Percentiles rank a stretch among this genome's conserved stretches.
Evolutionary conservation across 257 asterid genomes (phyloP).

Genomic region (Nicotiana tomentosiformis): DNA sequence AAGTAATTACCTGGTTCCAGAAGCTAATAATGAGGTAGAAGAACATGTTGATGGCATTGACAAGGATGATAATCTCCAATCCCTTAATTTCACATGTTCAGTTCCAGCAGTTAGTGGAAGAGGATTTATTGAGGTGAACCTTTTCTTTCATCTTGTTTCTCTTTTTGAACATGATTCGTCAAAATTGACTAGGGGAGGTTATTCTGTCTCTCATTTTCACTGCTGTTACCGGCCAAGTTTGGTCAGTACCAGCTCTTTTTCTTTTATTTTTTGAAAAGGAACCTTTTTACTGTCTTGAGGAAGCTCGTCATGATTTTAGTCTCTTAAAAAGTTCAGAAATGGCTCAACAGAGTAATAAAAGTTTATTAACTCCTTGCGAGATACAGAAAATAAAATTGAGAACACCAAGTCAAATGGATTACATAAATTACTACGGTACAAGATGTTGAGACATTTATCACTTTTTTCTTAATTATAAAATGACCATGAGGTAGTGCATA

Average conservation of each 20-base stretch:
- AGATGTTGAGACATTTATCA: not conserved
- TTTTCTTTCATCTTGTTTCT: not conserved
- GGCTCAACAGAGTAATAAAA: not conserved
- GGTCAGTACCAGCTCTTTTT: not conserved
- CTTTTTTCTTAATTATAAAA: not conserved
- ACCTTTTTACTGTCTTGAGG: not conserved
- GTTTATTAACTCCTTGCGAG: not conserved
- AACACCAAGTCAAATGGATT: not conserved
- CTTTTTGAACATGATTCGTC: not conserved
- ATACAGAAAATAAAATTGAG: not conserved
- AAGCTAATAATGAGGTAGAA: constrained; percentile 16
- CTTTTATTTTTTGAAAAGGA: not conserved
- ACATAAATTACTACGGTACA: not conserved
- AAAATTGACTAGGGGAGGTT: not conserved
- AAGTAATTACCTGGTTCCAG: constrained; percentile 32
- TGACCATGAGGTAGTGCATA: not conserved
- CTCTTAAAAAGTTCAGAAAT: not conserved
- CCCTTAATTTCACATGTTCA: constrained; percentile 37
- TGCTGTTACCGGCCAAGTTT: too few relatives aligned
- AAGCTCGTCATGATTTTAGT: not conserved
- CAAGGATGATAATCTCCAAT: constrained; percentile 28
- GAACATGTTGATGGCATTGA: constrained; percentile 14
- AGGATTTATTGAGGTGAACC: constrained; percentile 69
- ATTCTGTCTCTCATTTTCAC: not conserved
- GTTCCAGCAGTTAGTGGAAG: constrained; percentile 58